A percentile compares a stretch with the other conserved stretches of the same genome.
phyloP scores from a whole-genome alignment of 768 basidiomycete species.

The Kwoniella newhampshirensis region DNA sequence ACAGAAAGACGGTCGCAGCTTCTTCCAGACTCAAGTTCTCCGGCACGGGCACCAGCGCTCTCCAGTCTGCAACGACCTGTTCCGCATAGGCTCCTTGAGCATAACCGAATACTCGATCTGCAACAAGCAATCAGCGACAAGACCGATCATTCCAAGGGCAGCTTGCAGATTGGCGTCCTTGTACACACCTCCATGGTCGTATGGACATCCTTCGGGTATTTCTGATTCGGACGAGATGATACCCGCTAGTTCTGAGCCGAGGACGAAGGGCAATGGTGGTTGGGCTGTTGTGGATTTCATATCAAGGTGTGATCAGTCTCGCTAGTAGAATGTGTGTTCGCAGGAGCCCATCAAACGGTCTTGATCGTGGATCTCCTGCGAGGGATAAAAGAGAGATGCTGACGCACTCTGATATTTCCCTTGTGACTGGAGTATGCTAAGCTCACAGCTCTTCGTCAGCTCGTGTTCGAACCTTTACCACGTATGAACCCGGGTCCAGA shows the following conservation, averaged over 20 bases:
- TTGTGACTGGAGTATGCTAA: conserved; percentile 73
- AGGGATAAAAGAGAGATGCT: no score
- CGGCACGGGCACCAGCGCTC: conserved; percentile 66
- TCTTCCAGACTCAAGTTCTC: conserved; percentile 75
- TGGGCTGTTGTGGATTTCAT: conserved; percentile 54
- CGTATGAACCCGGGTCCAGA: no score
- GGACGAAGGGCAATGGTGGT: conserved; percentile 77
- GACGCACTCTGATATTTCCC: conserved; percentile 73
- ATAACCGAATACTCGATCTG: conserved; percentile 81
- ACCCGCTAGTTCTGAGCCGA: conserved; percentile 82
- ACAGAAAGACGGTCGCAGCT: conserved; percentile 76
- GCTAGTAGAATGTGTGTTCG: neutral
- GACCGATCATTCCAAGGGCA: neutral
- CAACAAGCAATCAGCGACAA: neutral
- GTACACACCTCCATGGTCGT: conserved; percentile 62
- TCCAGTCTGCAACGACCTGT: conserved; percentile 62
- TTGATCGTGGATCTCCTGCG: no score
- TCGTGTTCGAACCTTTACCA: no score
- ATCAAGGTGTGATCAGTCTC: neutral
- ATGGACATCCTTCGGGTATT: conserved; percentile 74
- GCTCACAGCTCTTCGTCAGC: no score
- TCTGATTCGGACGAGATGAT: conserved; percentile 67
- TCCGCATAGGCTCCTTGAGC: conserved; percentile 80
- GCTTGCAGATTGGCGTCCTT: neutral
- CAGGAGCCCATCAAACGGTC: no score